Evolutionary conservation across 1,284 basidiomycete genomes (phyloP).

Genomic region (Schizopora paradoxa): DNA sequence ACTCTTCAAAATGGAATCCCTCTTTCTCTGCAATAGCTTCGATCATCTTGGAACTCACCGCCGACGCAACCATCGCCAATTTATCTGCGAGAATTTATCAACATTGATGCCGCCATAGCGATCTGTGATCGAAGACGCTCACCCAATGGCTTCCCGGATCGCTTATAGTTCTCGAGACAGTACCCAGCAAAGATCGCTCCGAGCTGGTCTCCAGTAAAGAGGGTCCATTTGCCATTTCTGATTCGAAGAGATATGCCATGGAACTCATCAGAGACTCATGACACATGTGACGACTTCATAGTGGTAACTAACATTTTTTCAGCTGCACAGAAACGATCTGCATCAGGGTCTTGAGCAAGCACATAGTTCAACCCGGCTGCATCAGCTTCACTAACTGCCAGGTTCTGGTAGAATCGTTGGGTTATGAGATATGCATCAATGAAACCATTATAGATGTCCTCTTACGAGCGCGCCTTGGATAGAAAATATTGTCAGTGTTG

Average conservation of each 20-base stretch:
- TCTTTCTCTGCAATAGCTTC: constrained; percentile 67
- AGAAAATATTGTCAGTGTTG: not conserved
- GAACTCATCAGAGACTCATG: constrained; percentile 1
- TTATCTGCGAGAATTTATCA: constrained; percentile 36
- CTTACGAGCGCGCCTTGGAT: constrained; percentile 52
- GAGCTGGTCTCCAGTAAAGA: constrained; percentile 83
- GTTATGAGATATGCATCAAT: not conserved
- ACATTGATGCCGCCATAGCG: not conserved
- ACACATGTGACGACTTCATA: not conserved
- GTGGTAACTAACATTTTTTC: constrained; percentile 48
- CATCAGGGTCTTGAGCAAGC: constrained; percentile 82
- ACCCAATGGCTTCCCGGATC: constrained; percentile 54
- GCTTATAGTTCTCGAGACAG: constrained; percentile 54
- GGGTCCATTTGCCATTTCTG: constrained; percentile 58
- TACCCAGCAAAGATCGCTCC: constrained; percentile 70
- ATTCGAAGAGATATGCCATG: constrained; percentile 2
- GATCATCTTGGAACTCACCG: constrained; percentile 85
- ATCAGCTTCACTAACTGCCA: constrained; percentile 60
- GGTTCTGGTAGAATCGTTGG: constrained; percentile 45
- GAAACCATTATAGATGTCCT: not conserved
- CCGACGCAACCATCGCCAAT: constrained; percentile 79
- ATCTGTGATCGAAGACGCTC: constrained; percentile 6
- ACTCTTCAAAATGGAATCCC: constrained; percentile 79
- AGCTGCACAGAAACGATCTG: constrained; percentile 79
- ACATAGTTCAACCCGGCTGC: constrained; percentile 51